These are phyloP conservation scores for Termitomyces heimii DNA, from an alignment of 768 basidiomycete species.

Conservation along the genomic window DNA sequence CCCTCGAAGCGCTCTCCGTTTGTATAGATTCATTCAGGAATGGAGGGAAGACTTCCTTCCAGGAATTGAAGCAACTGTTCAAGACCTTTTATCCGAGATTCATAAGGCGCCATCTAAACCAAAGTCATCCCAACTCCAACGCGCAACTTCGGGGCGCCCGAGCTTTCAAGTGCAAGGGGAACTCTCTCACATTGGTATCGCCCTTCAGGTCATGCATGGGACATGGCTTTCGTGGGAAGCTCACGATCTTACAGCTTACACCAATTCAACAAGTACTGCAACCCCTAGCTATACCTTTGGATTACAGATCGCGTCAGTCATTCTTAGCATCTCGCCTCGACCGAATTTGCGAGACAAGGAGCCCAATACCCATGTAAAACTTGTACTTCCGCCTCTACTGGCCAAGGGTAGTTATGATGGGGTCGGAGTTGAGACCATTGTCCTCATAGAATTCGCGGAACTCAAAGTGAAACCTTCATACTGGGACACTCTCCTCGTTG, in stretches of 20 bases:
- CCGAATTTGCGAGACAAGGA: conserved; percentile 28
- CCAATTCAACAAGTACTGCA: conserved; percentile 30
- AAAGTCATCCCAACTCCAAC: conserved; percentile 23
- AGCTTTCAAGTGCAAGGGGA: conserved; percentile 48
- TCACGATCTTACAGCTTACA: conserved; percentile 40
- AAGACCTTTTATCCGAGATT: conserved; percentile 61
- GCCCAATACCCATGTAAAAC: conserved; percentile 46
- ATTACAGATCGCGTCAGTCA: conserved; percentile 55
- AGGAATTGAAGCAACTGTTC: conserved; percentile 61
- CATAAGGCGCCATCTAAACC: conserved; percentile 33
- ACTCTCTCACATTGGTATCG: conserved; percentile 46
- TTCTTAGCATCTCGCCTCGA: conserved; percentile 51
- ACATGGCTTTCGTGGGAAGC: conserved; percentile 82
- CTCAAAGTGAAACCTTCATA: conserved; percentile 75
- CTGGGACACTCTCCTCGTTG: conserved; percentile 76
- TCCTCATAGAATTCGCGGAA: conserved; percentile 62
- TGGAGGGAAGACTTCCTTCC: conserved; percentile 81
- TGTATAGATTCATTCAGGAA: conserved; percentile 75
- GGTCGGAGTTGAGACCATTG: conserved; percentile 42
- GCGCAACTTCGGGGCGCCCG: conserved; percentile 19
- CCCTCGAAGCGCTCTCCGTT: conserved; percentile 74
- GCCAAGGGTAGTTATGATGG: conserved; percentile 54
- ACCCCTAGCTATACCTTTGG: conserved; percentile 47
- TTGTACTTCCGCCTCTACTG: conserved; percentile 62
- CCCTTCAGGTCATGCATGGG: conserved; percentile 81